Evolutionary conservation across 2,329 filamentous ascomycete genomes (phyloP), one percentile per base, ranked within the genome.

Genomic region (Onygena corvina): DNA sequence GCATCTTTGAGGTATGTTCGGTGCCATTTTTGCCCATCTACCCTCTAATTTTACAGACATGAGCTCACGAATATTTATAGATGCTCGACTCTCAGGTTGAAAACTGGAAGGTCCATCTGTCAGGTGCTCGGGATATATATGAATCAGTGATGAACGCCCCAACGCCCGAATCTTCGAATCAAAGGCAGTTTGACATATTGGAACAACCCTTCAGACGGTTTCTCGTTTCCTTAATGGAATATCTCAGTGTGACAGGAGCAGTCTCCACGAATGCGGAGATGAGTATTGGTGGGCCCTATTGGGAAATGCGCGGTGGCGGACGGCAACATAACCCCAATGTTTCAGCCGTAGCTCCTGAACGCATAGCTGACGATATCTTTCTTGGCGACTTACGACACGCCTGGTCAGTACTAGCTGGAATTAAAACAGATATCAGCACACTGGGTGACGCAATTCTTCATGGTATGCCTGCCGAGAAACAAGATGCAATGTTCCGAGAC

Each of bases 111-210:
- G 60, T 67, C 9, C 66, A 68, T 52, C 60, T 68, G 12, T 56
- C 64, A 49, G 65, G 66, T n/a, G 64, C 65, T 23, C 60, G 60
- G 11, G 64, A 66, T 42, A 67, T 68, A 12, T 66, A 65, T 49
- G 57, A 62, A 29, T 53, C 61, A 12, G 51, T 66, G 18, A 64
- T 65, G 48, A 55, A 57, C 23, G 6, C 33, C 5, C 33, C 33
- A 14, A 36, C 12, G 12, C 4, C 52, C 4, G 12, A 4, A 4
- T 6, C 33, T n/a, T 4, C 12, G 12, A n/a, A 6, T n/a, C 21
- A 25, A 4, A 25, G 16, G 7, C 21, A 44, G 14, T 12, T n/a
- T 21, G 20, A 44, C 11, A 4, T 4, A 16, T 18, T 48, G 40
- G 57, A 59, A 23, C 62, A 64, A 23, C 63, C 64, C 1, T 60